These are phyloP conservation scores for Phytophthora hibernalis DNA, from an alignment of 352 stramenopile species.

Conservation along the genomic window DNA sequence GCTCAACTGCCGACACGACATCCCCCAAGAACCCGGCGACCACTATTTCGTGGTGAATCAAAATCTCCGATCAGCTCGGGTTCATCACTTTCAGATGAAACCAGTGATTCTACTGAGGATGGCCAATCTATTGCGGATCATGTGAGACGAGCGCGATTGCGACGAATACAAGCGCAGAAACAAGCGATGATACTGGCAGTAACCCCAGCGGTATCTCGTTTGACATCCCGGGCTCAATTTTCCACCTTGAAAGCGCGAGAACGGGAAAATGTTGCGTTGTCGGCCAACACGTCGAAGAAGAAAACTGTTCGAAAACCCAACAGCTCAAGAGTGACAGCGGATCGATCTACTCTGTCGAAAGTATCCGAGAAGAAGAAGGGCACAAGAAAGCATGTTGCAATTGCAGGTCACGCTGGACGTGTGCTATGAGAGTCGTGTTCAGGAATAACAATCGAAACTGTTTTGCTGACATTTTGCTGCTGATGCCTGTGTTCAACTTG, in stretches of 20 bases:
- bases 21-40: constrained; percentile 1
- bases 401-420: not conserved
- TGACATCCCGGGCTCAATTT: not conserved
- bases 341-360: constrained; percentile 4
- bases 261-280: constrained; percentile 15
- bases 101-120: constrained; percentile 22
- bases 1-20: constrained; percentile 13
- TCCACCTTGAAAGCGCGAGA: constrained; percentile 13
- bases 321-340: not conserved
- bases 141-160: constrained; percentile 26
- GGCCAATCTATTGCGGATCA: constrained; percentile 18
- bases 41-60: not conserved
- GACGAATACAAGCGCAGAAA: constrained; percentile 28
- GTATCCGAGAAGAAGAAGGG: constrained; percentile 18
- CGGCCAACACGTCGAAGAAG: constrained; percentile 23
- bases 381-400: constrained; percentile 5
- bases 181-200: constrained; percentile 22
- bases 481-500: not conserved
- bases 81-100: constrained; percentile 43
- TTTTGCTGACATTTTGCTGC: not conserved
- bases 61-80: constrained; percentile 38
- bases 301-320: constrained; percentile 18
- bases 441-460: constrained; percentile 34
- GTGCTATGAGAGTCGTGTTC: constrained; percentile 8
- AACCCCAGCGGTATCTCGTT: constrained; percentile 23